Conservation (phyloP, 169 alveolate species). For the Fabrea salina region DNA sequence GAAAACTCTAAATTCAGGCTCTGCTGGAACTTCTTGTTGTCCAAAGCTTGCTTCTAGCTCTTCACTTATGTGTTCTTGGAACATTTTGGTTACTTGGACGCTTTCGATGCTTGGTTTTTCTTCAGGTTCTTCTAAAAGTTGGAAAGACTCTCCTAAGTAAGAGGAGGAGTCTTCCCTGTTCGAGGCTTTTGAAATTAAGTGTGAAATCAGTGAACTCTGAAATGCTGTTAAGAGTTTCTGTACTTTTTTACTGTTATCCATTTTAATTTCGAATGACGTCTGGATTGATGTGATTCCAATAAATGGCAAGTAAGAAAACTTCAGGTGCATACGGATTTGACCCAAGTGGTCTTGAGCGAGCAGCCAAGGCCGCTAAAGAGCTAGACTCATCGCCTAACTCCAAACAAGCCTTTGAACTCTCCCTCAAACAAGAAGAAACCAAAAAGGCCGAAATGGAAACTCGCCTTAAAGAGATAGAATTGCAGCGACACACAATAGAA, state of each 20-base stretch:
- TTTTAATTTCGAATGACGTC: no score
- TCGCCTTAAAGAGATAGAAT: conserved; percentile 91
- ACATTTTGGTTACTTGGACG: background rate
- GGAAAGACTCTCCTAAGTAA: background rate
- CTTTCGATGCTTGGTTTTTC: background rate
- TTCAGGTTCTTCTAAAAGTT: background rate
- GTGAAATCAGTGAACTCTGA: conserved; percentile 10
- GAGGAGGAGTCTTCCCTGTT: background rate
- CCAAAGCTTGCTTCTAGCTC: background rate
- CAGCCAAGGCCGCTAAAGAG: conserved; percentile 97
- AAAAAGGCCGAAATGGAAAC: conserved; percentile 91
- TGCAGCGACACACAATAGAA: conserved; percentile 81
- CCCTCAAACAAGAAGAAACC: conserved; percentile 93
- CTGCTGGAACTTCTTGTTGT: background rate
- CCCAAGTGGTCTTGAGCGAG: conserved; percentile 98
- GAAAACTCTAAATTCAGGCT: background rate
- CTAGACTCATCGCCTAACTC: conserved; percentile 92
- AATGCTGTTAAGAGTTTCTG: conserved; percentile 5
- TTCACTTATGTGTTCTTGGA: background rate
- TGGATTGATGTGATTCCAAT: no score
- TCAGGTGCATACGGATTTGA: conserved; percentile 80
- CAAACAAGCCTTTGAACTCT: conserved; percentile 92
- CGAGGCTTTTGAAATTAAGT: background rate
- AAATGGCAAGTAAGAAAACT: conserved; percentile 10
- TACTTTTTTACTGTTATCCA: no score